These are phyloP conservation scores for Beauveria bassiana DNA, from an alignment of 2,329 filamentous ascomycete species.

Conservation along the genomic window DNA sequence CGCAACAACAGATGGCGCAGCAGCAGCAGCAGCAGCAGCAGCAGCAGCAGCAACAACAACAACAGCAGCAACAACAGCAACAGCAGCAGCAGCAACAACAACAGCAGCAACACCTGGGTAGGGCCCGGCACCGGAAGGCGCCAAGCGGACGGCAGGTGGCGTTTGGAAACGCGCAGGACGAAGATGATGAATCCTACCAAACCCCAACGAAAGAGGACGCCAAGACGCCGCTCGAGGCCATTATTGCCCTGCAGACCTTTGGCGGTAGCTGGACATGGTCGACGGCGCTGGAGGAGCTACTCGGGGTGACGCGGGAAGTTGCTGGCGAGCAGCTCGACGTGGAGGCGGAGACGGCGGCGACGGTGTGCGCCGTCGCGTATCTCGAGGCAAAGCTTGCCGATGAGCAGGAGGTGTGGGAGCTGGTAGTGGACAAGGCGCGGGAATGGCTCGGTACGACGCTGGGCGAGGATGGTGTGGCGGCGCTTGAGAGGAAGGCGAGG, in stretches of 20 bases:
- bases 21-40: too few relatives aligned
- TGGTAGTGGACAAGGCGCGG: constrained; percentile 54
- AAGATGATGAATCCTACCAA: not conserved
- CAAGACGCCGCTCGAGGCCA: constrained; percentile 16
- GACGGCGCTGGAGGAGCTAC: constrained; percentile 18
- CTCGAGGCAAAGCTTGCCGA: constrained; percentile 36
- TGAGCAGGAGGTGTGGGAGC: constrained; percentile 52
- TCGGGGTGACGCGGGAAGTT: constrained; percentile 17
- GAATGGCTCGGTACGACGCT: constrained; percentile 33
- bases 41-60: not conserved
- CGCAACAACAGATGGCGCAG: not conserved
- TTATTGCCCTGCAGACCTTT: constrained; percentile 50
- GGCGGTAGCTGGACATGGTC: constrained; percentile 43
- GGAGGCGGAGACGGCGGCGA: constrained; percentile 18
- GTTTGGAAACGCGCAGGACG: not conserved
- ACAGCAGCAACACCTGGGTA: not conserved
- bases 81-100: not conserved
- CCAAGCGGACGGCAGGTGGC: not conserved
- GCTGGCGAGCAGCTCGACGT: not conserved
- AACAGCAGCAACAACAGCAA: not conserved
- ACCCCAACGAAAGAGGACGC: not conserved
- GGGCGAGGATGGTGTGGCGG: constrained; percentile 10
- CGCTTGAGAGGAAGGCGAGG: constrained; percentile 11
- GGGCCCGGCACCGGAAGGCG: not conserved
- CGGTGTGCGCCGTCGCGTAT: constrained; percentile 22